Base-by-base conservation (phyloP, 2,329 filamentous ascomycete genomes). In the Dothideomycetes sp. region DNA sequence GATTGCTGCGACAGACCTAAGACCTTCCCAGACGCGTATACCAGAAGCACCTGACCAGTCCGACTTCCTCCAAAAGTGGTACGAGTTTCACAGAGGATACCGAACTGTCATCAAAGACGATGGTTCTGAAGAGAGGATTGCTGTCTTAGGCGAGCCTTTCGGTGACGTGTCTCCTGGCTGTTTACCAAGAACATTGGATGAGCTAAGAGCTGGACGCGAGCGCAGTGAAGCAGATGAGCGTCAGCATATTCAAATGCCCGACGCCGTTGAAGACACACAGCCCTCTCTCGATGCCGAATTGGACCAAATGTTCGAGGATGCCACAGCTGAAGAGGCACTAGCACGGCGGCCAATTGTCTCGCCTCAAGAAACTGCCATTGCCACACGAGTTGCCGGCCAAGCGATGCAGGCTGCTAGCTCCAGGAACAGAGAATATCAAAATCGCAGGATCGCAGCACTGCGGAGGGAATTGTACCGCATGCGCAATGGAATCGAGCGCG, bases 51-150 rank as follows among this genome's bases (percentile, higher is more conserved):
- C 68, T 8, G 64, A 69, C 45, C 66, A 69, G 52, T 55, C 52
- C 22, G 61, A 56, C 12, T 71, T 70, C 39, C 47, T 70, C 8
- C 48, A 60, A 14, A 51, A 57, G 24, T 71, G 68, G 68, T 68
- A 64, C 46, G 66, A 70, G 37, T 70, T 66, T 44, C 61, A 70
- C 47, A 59, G 59, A 39, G 68, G 68, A 22, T 69, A 64, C 43
- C 52, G 66, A 31, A 53, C 61, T 8, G 58, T 61, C 2, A 54
- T 33, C 38, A 52, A 50, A 15, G 49, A 60, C 16, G 63, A 69
- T 49, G 67, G 67, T 11, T 55, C 49, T 3, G 64, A 70, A 44
- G 56, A 63, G 37, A 59, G 59, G 19, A 59, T 68, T 22, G 58
- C 62, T 15, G 61, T 71, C 1, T 51, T 65, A 7, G 66, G 67